Evolutionary conservation across 139 green algal species (phyloP).

Genomic region (Coccomyxa sp.): DNA sequence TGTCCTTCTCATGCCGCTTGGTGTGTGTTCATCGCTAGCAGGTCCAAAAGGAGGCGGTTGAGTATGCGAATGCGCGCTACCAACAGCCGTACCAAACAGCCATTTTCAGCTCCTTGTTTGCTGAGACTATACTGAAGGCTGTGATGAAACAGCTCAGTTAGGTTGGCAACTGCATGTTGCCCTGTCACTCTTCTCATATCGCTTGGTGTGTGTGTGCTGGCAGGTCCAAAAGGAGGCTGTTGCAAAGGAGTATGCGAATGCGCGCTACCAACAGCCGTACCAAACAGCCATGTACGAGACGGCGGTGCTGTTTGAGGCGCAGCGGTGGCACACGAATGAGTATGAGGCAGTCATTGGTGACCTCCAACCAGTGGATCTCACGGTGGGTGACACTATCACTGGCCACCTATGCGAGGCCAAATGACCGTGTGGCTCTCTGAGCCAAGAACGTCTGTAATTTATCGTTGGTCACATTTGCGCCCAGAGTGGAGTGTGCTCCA

Average conservation of each 20-base stretch:
- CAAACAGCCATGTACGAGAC: slow-evolving; percentile 70
- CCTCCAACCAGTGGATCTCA: slow-evolving; percentile 34
- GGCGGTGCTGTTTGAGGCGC: slow-evolving; percentile 36
- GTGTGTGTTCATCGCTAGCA: neutral
- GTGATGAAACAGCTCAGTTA: too few relatives aligned
- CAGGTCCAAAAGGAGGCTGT: slow-evolving; percentile 53
- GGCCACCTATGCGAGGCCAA: too few relatives aligned
- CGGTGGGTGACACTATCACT: slow-evolving; percentile 2
- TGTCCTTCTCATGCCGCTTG: too few relatives aligned
- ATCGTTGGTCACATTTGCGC: too few relatives aligned
- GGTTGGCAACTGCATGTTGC: too few relatives aligned
- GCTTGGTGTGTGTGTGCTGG: neutral
- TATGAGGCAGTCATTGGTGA: slow-evolving; percentile 56
- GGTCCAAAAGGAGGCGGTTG: slow-evolving; percentile 52
- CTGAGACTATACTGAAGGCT: too few relatives aligned
- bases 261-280: slow-evolving; percentile 79
- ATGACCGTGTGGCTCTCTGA: too few relatives aligned
- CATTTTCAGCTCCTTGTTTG: too few relatives aligned
- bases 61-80: slow-evolving; percentile 44
- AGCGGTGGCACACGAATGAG: slow-evolving; percentile 64
- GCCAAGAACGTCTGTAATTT: too few relatives aligned
- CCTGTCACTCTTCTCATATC: too few relatives aligned
- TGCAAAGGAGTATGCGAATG: slow-evolving; percentile 29
- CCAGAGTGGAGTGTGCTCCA: too few relatives aligned
- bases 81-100: slow-evolving; percentile 81